These are phyloP conservation scores for Alternaria sp. DNA, from an alignment of 2,329 filamentous ascomycete species.

Conservation along the genomic window DNA sequence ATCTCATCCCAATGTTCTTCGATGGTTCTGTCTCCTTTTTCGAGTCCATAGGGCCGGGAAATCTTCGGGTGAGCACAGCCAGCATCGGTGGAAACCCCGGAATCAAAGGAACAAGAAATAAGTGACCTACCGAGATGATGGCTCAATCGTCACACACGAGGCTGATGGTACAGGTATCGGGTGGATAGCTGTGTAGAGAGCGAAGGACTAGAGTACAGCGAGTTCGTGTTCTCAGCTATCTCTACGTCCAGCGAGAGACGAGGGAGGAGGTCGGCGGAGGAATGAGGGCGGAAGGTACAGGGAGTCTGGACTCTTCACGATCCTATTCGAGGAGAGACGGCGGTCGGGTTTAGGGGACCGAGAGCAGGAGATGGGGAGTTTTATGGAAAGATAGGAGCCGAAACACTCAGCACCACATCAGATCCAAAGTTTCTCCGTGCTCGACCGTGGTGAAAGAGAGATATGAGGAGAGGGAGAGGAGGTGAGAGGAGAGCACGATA, in stretches of 20 bases:
- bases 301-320: conserved; percentile 39
- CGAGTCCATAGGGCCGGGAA: background rate
- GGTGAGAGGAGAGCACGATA: conserved; percentile 37
- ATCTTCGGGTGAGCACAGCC: background rate
- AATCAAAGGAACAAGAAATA: conserved; percentile 18
- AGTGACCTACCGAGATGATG: conserved; percentile 33
- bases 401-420: conserved; percentile 47
- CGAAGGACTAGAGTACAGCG: conserved; percentile 45
- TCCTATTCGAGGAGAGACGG: conserved; percentile 45
- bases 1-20: background rate
- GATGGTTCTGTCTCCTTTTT: background rate
- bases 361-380: conserved; percentile 46
- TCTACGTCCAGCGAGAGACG: conserved; percentile 41
- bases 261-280: conserved; percentile 22
- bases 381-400: conserved; percentile 44
- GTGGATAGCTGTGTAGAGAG: conserved; percentile 47
- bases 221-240: conserved; percentile 32
- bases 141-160: conserved; percentile 31
- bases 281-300: conserved; percentile 36
- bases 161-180: conserved; percentile 34
- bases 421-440: conserved; percentile 46
- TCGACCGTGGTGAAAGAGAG: conserved; percentile 45
- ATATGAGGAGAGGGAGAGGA: conserved; percentile 35
- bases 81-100: background rate
- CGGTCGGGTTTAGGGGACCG: conserved; percentile 42